Evolutionary conservation across 2,329 filamentous ascomycete species (phyloP), one percentile per base, ranked within the genome.

Genomic region (Corinectria fuckeliana): DNA sequence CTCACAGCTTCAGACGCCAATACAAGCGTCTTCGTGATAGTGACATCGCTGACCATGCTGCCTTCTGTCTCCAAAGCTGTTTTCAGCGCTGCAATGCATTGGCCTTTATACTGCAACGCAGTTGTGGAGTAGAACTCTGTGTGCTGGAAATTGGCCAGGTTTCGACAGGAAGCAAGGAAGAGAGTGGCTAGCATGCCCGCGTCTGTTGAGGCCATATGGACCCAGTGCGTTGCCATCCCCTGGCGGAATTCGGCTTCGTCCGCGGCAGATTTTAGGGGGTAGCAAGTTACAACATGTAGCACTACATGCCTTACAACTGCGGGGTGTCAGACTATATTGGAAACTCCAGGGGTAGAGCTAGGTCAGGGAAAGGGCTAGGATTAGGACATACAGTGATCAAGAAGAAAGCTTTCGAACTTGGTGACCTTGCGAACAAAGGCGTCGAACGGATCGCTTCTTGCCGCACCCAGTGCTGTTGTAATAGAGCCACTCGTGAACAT

Each of bases 181-280:
- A 69, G 36, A n/a, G 45, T 41, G 2, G 58, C 60, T 10, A 69
- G 56, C 65, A 70, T 69, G 18, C 66, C 68, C 2, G 23, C 21
- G 47, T 71, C 68, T 18, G 50, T 36, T 16, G 54, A 47, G 16
- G 67, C 58, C 11, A 58, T 36, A 9, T 55, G 66, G 14, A 69
- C 32, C 66, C 66, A 69, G 18, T 61, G 41, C 18, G 50, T 54
- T 9, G 44, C 34, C 39, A 67, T 59, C 16, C 39, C 44, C 4
- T 10, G 20, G 20, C 62, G 63, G 30, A 65, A 67, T 4, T 26
- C 16, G 4, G 16, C 25, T 25, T 52, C 45, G 1, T 63, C 62
- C 21, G 25, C 23, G 6, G 21, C 14, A 20, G 26, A 25, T 16
- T 51, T 23, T 7, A 44, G 30, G 2, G 60, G 59, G 2, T 61